Percentiles rank a stretch among this genome's conserved stretches.
Evolutionary conservation across 192 early-diverging fungal species (phyloP).

Genomic region (Podila epigama): DNA sequence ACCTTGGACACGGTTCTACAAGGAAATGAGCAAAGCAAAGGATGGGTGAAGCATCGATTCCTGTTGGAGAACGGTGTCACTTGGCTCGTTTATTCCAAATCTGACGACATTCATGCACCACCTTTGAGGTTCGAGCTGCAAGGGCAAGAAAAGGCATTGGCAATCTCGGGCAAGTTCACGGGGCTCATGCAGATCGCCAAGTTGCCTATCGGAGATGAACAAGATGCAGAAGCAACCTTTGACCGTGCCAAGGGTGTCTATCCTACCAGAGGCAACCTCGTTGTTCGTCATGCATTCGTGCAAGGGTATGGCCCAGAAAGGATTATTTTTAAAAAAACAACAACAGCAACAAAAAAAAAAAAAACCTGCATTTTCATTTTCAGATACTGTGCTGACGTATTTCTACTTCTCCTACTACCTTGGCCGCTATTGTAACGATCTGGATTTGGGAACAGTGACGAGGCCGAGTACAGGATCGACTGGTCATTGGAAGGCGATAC

Average conservation of each 20-base stretch:
- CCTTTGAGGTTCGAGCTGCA: conserved; percentile 5
- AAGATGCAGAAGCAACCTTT: conserved; percentile 16
- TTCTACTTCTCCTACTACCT: too few relatives aligned
- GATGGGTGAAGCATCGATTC: conserved; percentile 45
- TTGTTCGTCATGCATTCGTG: conserved; percentile 18
- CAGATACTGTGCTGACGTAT: too few relatives aligned
- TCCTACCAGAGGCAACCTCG: conserved; percentile 16
- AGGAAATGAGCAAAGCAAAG: background rate
- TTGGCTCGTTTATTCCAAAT: conserved; percentile 40
- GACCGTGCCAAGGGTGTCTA: conserved; percentile 29
- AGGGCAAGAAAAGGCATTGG: background rate
- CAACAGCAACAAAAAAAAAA: background rate
- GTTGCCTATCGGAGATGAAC: conserved; percentile 21
- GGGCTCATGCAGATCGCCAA: conserved; percentile 46
- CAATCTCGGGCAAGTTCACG: conserved; percentile 31
- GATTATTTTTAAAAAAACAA: background rate
- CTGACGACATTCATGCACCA: background rate
- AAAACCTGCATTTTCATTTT: background rate
- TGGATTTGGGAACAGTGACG: background rate
- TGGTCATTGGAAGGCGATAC: conserved; percentile 25
- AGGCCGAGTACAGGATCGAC: conserved; percentile 35
- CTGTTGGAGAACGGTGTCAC: conserved; percentile 34
- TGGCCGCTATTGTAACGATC: too few relatives aligned
- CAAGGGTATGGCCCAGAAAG: background rate
- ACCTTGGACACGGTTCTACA: background rate